These are phyloP conservation scores for Dactylellina drechsleri DNA, from an alignment of 2,329 filamentous ascomycete genomes.

Conservation along the genomic window DNA sequence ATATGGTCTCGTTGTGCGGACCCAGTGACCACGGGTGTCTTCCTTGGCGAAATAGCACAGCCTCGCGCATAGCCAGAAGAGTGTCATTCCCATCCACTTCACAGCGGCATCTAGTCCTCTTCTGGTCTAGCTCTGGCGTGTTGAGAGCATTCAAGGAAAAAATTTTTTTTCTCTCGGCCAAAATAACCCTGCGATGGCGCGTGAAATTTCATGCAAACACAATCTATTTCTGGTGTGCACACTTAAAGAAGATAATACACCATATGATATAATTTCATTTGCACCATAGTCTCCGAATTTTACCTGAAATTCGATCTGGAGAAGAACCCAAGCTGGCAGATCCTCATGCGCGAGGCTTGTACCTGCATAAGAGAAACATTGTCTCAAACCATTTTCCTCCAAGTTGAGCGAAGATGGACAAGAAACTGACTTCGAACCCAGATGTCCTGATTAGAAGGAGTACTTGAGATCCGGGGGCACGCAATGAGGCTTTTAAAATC, in stretches of 20 bases:
- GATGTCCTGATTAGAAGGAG: not conserved
- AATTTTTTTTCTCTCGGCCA: constrained; percentile 25
- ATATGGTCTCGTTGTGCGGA: constrained; percentile 1
- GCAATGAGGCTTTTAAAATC: too few relatives aligned
- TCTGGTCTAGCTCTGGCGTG: constrained; percentile 9
- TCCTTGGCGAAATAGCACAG: constrained; percentile 47
- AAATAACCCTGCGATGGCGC: constrained; percentile 23
- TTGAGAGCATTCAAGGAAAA: constrained; percentile 11
- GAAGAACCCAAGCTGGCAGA: constrained; percentile 18
- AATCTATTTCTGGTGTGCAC: constrained; percentile 21
- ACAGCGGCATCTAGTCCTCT: constrained; percentile 37
- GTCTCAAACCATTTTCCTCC: constrained; percentile 44
- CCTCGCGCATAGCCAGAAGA: constrained; percentile 46
- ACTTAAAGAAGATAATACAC: constrained; percentile 16
- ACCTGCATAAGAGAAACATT: constrained; percentile 52
- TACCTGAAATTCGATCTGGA: constrained; percentile 33
- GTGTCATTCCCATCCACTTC: constrained; percentile 47
- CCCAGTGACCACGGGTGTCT: constrained; percentile 22
- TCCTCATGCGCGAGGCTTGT: constrained; percentile 37
- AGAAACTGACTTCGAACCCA: not conserved
- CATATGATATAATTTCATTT: constrained; percentile 14
- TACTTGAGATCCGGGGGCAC: too few relatives aligned
- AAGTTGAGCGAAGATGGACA: constrained; percentile 17
- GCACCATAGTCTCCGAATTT: constrained; percentile 46
- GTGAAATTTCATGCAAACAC: constrained; percentile 36